Evolutionary conservation across 164 flowering plant species (phyloP).

Genomic region (Nymphaea thermarum): DNA sequence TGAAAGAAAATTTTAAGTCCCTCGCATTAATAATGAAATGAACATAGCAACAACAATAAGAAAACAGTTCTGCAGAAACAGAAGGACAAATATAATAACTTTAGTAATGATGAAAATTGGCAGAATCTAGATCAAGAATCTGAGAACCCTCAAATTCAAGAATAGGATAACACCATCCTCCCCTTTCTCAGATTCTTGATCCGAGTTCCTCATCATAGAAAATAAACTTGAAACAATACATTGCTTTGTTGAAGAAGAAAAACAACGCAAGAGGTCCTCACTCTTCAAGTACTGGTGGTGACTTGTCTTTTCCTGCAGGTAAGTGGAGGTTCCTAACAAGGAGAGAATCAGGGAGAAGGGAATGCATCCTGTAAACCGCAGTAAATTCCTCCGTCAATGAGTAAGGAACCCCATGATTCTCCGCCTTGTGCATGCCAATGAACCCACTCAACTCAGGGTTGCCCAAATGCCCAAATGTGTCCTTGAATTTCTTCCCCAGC

Average conservation of each 20-base stretch:
- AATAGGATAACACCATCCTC: too few species aligned
- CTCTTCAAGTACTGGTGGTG: conserved; percentile 17
- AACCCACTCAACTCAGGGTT: conserved; percentile 20
- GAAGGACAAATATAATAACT: too few species aligned
- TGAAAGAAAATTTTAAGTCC: too few species aligned
- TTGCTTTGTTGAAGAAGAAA: background rate
- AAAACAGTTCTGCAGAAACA: too few species aligned
- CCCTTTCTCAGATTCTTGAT: too few species aligned
- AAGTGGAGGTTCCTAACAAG: conserved; percentile 17
- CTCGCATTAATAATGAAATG: too few species aligned
- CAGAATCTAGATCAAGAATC: too few species aligned
- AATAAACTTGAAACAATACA: too few species aligned
- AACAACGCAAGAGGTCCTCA: conserved; percentile 2
- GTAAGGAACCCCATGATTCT: conserved; percentile 46
- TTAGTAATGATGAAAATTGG: too few species aligned
- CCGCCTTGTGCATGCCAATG: conserved; percentile 21
- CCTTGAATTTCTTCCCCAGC: conserved; percentile 36
- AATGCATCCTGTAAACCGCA: conserved; percentile 59
- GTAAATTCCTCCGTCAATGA: conserved; percentile 60
- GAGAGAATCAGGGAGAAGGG: conserved; percentile 49
- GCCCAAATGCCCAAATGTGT: conserved; percentile 24
- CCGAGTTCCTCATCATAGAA: too few species aligned
- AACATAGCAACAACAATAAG: too few species aligned
- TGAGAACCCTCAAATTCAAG: too few species aligned
- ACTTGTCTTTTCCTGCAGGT: conserved; percentile 20